Evolutionary conservation across 805 yeast genomes (phyloP).

Genomic region (Peterozyma toletana): DNA sequence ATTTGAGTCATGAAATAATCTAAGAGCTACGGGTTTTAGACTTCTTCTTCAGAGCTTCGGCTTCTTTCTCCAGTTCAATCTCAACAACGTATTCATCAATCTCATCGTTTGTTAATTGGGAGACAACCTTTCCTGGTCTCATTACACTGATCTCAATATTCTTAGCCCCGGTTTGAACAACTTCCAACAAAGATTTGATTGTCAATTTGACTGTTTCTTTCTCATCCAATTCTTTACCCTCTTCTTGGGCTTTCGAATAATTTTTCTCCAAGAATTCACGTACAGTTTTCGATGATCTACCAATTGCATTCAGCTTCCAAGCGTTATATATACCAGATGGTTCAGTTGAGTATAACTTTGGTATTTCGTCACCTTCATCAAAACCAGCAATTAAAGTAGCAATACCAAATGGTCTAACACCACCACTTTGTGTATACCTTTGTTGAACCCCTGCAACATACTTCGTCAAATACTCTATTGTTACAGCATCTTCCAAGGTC

Average conservation of each 20-base stretch:
- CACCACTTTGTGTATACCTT: conserved; percentile 94
- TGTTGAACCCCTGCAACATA: conserved; percentile 98
- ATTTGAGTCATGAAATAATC: background rate
- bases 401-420: conserved; percentile 97
- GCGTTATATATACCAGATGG: conserved; percentile 97
- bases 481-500: conserved; percentile 90
- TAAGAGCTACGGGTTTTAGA: conserved; percentile 16
- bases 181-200: conserved; percentile 83
- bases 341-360: conserved; percentile 88
- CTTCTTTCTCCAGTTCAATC: conserved; percentile 83
- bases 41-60: conserved; percentile 72
- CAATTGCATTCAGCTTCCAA: conserved; percentile 97
- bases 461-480: conserved; percentile 85
- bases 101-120: conserved; percentile 58
- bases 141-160: conserved; percentile 90
- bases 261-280: conserved; percentile 92
- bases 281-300: conserved; percentile 90
- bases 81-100: conserved; percentile 69
- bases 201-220: conserved; percentile 74
- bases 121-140: conserved; percentile 58
- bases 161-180: conserved; percentile 96
- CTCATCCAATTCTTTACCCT: conserved; percentile 51
- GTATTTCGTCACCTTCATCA: conserved; percentile 75
- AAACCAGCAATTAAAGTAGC: conserved; percentile 94
- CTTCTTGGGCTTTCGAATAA: conserved; percentile 35